Evolutionary conservation across 371 early-diverging fungal genomes (phyloP).

Genomic region (Mortierella polycephala): DNA sequence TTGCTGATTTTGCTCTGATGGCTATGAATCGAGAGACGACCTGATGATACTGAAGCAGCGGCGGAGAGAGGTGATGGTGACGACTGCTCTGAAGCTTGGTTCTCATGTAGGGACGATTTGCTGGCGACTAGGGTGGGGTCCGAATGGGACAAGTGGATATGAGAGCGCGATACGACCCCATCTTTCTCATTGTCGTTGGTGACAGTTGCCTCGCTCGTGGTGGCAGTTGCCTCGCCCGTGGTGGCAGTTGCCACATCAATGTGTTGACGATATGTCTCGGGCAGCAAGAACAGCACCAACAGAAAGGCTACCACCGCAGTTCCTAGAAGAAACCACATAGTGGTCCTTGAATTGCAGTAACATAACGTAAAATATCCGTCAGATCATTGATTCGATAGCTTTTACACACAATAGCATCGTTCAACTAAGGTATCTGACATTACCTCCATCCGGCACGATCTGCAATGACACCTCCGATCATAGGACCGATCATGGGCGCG

Average conservation of each 20-base stretch:
- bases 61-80: background rate
- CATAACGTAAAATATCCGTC: background rate
- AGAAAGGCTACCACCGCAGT: constrained; percentile 60
- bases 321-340: constrained; percentile 69
- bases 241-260: constrained; percentile 22
- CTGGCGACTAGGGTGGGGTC: constrained; percentile 43
- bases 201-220: background rate
- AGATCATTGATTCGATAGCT: no score
- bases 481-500: constrained; percentile 69
- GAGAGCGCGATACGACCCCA: constrained; percentile 10
- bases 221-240: background rate
- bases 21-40: constrained; percentile 17
- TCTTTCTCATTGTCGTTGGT: no score
- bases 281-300: constrained; percentile 62
- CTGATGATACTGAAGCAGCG: constrained; percentile 1
- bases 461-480: constrained; percentile 65
- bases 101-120: constrained; percentile 26
- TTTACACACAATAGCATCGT: background rate
- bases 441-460: constrained; percentile 63
- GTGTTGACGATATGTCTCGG: constrained; percentile 65
- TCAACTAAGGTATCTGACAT: background rate
- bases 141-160: constrained; percentile 36
- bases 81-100: background rate
- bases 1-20: constrained; percentile 5
- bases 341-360: constrained; percentile 48